Conservation (phyloP, 768 basidiomycete genomes). For the Phaeotremella skinneri region DNA sequence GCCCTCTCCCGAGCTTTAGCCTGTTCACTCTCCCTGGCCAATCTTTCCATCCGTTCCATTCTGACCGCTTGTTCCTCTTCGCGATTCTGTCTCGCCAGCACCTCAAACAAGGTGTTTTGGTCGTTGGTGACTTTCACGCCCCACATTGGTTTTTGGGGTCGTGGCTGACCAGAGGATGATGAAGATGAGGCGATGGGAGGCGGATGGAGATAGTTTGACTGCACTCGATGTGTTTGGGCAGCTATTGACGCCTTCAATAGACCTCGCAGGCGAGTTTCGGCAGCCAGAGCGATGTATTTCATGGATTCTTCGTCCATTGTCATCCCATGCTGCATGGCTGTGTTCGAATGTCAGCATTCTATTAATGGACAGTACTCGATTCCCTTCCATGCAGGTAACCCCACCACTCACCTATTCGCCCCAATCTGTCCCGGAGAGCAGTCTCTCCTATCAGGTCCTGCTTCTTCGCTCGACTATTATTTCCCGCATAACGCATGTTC, state of each 20-base stretch:
- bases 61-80: slow-evolving; percentile 34
- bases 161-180: background rate
- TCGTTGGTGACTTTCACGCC: slow-evolving; percentile 22
- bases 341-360: background rate
- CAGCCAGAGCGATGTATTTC: slow-evolving; percentile 33
- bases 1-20: slow-evolving; percentile 19
- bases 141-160: slow-evolving; percentile 25
- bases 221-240: slow-evolving; percentile 36
- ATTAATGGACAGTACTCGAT: background rate
- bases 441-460: slow-evolving; percentile 30
- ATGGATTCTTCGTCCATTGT: slow-evolving; percentile 31
- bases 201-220: slow-evolving; percentile 24
- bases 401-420: slow-evolving; percentile 9
- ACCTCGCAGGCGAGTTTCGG: slow-evolving; percentile 33
- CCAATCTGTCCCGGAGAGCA: slow-evolving; percentile 8
- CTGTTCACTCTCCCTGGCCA: slow-evolving; percentile 28
- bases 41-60: slow-evolving; percentile 27
- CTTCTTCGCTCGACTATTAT: slow-evolving; percentile 22
- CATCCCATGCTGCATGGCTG: slow-evolving; percentile 29
- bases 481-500: slow-evolving; percentile 12
- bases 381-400: background rate
- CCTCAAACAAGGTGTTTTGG: slow-evolving; percentile 23
- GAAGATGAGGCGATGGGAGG: slow-evolving; percentile 12
- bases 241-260: slow-evolving; percentile 24
- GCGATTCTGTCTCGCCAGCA: slow-evolving; percentile 23